These are phyloP conservation scores for Tolypocladium tropicale DNA, from an alignment of 2,329 filamentous ascomycete species.

Conservation along the genomic window DNA sequence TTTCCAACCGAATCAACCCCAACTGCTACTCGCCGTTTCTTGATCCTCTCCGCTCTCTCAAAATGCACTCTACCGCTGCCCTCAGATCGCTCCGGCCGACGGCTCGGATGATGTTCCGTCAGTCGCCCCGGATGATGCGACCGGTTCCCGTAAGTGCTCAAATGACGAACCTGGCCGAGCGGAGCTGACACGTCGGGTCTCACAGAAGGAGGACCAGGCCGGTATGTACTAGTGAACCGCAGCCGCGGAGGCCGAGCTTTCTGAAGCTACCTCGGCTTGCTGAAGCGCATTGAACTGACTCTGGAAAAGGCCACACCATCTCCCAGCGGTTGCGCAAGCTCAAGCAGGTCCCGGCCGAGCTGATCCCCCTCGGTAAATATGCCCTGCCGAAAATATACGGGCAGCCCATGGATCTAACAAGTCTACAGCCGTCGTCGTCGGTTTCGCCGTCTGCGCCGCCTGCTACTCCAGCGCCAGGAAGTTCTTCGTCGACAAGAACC, in stretches of 20 bases:
- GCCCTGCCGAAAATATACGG: background rate
- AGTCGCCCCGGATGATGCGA: constrained; percentile 55
- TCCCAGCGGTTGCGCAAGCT: constrained; percentile 88
- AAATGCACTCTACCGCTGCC: constrained; percentile 56
- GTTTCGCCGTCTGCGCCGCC: constrained; percentile 72
- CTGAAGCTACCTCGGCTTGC: background rate
- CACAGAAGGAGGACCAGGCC: constrained; percentile 55
- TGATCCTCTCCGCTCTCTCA: constrained; percentile 25
- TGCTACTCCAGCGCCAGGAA: constrained; percentile 75
- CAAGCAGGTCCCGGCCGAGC: constrained; percentile 83
- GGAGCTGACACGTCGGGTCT: constrained; percentile 14
- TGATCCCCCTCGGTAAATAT: constrained; percentile 77
- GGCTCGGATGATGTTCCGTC: constrained; percentile 54
- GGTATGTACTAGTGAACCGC: constrained; percentile 35
- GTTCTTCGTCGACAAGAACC: constrained; percentile 80
- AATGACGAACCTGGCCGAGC: constrained; percentile 5
- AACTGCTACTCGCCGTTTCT: constrained; percentile 12
- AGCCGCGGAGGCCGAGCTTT: background rate
- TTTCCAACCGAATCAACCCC: constrained; percentile 21
- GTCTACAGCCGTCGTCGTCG: constrained; percentile 67
- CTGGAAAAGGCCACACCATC: constrained; percentile 73
- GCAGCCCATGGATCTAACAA: background rate
- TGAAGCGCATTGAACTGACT: background rate
- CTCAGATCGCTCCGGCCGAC: constrained; percentile 59
- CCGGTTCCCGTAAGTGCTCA: constrained; percentile 55